Base-by-base conservation (phyloP, 2,329 filamentous ascomycete species). In the Colletotrichum sp. region DNA sequence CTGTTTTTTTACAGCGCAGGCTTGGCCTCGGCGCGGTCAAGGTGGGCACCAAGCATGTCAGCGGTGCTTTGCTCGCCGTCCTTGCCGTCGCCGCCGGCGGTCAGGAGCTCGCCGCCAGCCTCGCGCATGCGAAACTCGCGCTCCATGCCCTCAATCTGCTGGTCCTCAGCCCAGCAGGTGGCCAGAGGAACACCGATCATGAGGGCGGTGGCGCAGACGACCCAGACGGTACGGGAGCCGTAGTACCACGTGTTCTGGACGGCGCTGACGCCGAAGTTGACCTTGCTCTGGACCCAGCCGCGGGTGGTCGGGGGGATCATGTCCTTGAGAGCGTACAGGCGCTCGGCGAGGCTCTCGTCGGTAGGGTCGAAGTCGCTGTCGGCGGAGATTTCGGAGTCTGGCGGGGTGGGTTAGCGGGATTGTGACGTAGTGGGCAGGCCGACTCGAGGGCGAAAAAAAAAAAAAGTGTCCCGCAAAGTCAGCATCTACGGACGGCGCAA, bases 71-170 rank as follows among this genome's bases (percentile, higher is more conserved):
- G 43, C 43, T 82, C 81, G 21, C 79, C 81, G 13, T 82, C 81
- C 24, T 73, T 79, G 69, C 81, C 81, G 62, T 38, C 16, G 66
- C 84, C 85, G 6, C 87, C 88, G 14, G 87, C 88, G 14, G 89
- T 91, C 76, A 92, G 81, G 48, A 92, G 83, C 69, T 98, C 95
- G 83, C 94, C 93, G 78, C 95, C 95, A 82, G 94, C 92, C 91
- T 98, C 95, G 85, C 97, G 94, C 95, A 98, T 97, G 85, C 94
- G 93, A 91, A 96, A 96, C 89, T 98, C 96, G 86, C 96, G 93
- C 92, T 99, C 97, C 95, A 98, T 97, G 89, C 98, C 96, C 78
- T 96, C 90, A 84, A 98, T 92, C 89, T 98, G 95, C 90, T 98
- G 96, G 89, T 99, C 97, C 89, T 99, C 97, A 78, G 94, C 93